Evolutionary conservation across 495 filamentous ascomycete genomes (phyloP).

Genomic region (Bacidia rubella): DNA sequence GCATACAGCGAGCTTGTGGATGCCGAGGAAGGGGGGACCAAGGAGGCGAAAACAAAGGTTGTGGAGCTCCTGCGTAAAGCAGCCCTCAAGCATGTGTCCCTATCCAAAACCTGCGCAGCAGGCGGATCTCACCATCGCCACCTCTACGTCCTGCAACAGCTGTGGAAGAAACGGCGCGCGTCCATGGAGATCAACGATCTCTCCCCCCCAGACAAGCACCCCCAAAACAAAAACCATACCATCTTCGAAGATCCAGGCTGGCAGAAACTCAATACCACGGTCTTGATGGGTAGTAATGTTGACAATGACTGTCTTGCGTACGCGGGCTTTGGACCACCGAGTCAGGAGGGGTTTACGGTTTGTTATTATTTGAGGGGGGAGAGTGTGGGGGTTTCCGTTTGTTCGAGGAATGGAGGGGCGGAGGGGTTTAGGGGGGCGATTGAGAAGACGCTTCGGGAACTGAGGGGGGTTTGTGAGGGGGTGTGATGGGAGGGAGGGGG

Average conservation of each 20-base stretch:
- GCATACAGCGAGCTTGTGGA: slow-evolving; percentile 2
- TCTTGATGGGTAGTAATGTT: slow-evolving; percentile 8
- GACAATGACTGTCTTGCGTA: slow-evolving; percentile 3
- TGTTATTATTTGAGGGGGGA: slow-evolving; percentile 3
- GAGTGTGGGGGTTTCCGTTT: neutral
- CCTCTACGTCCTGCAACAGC: slow-evolving; percentile 7
- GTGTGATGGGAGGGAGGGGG: too few relatives aligned
- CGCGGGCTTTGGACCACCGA: slow-evolving; percentile 3
- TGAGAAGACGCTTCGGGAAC: neutral
- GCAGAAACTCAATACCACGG: neutral
- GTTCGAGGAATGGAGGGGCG: slow-evolving; percentile 3
- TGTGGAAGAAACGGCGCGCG: slow-evolving; percentile 5
- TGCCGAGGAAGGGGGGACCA: neutral
- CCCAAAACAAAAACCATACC: neutral
- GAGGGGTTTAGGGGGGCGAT: neutral
- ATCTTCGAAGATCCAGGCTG: slow-evolving; percentile 7
- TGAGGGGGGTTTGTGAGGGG: too few relatives aligned
- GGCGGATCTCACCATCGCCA: slow-evolving; percentile 2
- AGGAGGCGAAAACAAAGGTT: neutral
- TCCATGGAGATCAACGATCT: slow-evolving; percentile 10
- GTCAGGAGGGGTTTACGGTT: slow-evolving; percentile 4
- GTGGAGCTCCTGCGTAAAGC: neutral
- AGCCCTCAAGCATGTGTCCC: neutral
- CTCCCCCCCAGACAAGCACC: neutral
- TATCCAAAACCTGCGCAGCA: slow-evolving; percentile 4